Evolutionary conservation across 1,139 yeast species (phyloP), one percentile per base, ranked within the genome.

Genomic region (Yamadazyma dushanensis): DNA sequence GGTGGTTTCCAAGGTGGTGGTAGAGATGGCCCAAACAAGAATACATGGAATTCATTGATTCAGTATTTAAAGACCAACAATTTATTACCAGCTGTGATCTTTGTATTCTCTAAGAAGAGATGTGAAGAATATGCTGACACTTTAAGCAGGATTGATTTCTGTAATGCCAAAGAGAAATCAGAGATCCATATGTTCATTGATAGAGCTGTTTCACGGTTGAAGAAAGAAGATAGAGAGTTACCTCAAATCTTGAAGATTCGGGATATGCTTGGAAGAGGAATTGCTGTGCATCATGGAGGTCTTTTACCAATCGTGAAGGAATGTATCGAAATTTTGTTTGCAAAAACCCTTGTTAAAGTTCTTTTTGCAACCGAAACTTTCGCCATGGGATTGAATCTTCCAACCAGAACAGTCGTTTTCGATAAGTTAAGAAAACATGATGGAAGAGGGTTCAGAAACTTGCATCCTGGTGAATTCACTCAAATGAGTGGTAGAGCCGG

Each of bases 401-500:
- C 99, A 17, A 94, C 98, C 0, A 83, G 95, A 61, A 92, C 98
- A 0, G 99, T 92, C 29, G 92, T 92, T 1, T 92, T 92, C 58
- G 78, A 90, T 41, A 86, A 84, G 32, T 68, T 83, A 33, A 70
- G 94, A 50, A 92, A 92, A 53, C 96, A 89, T 57, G 98, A 92
- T 57, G 97, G 97, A 28, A 75, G 81, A 32, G 76, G 76, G 0
- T 82, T 87, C 60, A 76, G 99, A 57, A 78, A 83, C 53, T 67
- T 92, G 42, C 70, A 84, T 8, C 96, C 98, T 0, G 98, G 98
- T 31, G 98, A 92, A 57, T 92, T 90, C 57, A 94, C 97, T 1
- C 98, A 92, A 63, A 92, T 94, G 98, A 90, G 97, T 0, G 98
- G 98, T 36, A 78, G 98, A 62, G 98, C 98, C 2, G 98, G 98